Evolutionary conservation across 305 asterid genomes (phyloP).

Genomic region (Caryopteris hybrid): DNA sequence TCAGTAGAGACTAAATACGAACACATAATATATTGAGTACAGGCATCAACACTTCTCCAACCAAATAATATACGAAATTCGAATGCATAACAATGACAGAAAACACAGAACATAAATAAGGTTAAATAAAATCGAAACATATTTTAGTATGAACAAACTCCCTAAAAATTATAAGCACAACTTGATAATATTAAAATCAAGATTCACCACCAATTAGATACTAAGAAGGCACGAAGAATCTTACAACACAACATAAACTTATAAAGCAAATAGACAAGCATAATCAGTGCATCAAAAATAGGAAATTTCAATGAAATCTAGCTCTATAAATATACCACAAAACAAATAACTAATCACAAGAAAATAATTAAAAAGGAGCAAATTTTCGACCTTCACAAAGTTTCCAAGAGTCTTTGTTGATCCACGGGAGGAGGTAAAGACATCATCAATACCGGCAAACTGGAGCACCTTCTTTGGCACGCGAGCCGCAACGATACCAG

Average conservation of each 20-base stretch:
- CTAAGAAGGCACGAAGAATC: too few species aligned
- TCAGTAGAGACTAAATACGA: background rate
- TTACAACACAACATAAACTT: too few species aligned
- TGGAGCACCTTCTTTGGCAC: conserved; percentile 62
- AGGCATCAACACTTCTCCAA: too few species aligned
- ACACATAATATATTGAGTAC: background rate
- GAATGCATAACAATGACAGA: too few species aligned
- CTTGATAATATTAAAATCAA: background rate
- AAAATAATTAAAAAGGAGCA: background rate
- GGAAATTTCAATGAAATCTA: background rate
- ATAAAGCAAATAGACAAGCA: too few species aligned
- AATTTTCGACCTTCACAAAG: conserved; percentile 48
- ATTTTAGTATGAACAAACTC: too few species aligned
- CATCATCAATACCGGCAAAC: conserved; percentile 64
- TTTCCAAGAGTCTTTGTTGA: conserved; percentile 62
- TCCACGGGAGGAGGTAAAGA: conserved; percentile 53
- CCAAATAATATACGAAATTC: too few species aligned
- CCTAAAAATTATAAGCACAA: background rate
- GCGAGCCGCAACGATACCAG: conserved; percentile 64
- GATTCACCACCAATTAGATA: background rate
- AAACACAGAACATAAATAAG: too few species aligned
- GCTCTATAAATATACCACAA: too few species aligned
- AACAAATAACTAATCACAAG: background rate
- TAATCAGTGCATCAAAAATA: background rate
- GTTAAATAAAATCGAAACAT: too few species aligned